Percentiles rank a stretch among this genome's conserved stretches.
Evolutionary conservation across 2,329 filamentous ascomycete genomes (phyloP).

Genomic region (Ophiostoma pallidulum): DNA sequence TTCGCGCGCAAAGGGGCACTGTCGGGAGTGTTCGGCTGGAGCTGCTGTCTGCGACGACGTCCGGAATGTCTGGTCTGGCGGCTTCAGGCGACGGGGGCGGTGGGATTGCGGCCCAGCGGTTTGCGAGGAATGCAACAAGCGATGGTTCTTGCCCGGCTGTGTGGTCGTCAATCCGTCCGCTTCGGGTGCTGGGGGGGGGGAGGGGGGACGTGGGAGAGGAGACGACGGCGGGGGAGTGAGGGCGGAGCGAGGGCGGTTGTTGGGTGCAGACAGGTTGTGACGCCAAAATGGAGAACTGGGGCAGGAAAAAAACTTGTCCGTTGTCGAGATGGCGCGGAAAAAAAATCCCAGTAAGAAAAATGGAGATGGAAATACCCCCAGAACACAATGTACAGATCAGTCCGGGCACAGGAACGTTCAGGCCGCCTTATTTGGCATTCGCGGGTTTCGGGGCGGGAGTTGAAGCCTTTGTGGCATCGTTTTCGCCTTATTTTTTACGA

Average conservation of each 20-base stretch:
- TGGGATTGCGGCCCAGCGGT: background rate
- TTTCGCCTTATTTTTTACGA: background rate
- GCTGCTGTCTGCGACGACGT: too few relatives aligned
- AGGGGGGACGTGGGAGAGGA: background rate
- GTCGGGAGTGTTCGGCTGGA: too few relatives aligned
- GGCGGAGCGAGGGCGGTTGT: background rate
- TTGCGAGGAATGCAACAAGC: too few relatives aligned
- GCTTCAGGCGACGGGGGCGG: too few relatives aligned
- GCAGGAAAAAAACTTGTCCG: constrained; percentile 14
- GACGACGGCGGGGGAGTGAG: background rate
- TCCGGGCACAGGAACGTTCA: too few relatives aligned
- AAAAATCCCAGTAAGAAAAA: constrained; percentile 12
- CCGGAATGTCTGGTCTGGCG: too few relatives aligned
- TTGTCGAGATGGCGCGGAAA: constrained; percentile 12
- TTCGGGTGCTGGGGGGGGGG: background rate
- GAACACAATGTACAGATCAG: too few relatives aligned
- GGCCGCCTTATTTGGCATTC: too few relatives aligned
- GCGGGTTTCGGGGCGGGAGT: too few relatives aligned
- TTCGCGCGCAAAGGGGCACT: too few relatives aligned
- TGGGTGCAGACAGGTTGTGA: constrained; percentile 6
- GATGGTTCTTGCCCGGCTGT: background rate
- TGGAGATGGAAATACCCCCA: constrained; percentile 7
- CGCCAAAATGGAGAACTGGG: constrained; percentile 11
- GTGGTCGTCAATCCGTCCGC: constrained; percentile 6
- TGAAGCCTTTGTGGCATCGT: too few relatives aligned